Evolutionary conservation across 1,139 yeast species (phyloP).

Genomic region (Pichia sp.): DNA sequence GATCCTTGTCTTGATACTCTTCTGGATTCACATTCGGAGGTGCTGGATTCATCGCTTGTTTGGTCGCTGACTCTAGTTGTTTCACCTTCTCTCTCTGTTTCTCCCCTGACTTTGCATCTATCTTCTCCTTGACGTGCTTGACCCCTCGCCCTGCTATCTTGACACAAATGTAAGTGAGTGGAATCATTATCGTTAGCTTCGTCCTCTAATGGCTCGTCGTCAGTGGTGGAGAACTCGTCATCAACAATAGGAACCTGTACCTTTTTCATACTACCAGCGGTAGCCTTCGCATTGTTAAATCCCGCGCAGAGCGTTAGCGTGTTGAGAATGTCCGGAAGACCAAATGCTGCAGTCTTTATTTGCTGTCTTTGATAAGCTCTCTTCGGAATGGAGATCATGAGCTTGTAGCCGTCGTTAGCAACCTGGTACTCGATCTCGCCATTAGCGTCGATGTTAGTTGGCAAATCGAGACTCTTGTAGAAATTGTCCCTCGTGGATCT

Average conservation of each 20-base stretch:
- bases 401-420: slow-evolving; percentile 16
- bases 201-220: no score
- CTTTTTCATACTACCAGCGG: background rate
- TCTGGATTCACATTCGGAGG: no score
- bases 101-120: background rate
- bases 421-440: slow-evolving; percentile 14
- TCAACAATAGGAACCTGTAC: slow-evolving; percentile 6
- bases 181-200: no score
- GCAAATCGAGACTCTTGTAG: slow-evolving; percentile 17
- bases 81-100: background rate
- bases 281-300: background rate
- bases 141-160: background rate
- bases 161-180: background rate
- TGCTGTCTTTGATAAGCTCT: slow-evolving; percentile 2
- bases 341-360: slow-evolving; percentile 1
- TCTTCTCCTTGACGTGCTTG: slow-evolving; percentile 1
- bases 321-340: slow-evolving; percentile 7
- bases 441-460: slow-evolving; percentile 16
- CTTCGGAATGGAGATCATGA: slow-evolving; percentile 20
- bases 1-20: background rate
- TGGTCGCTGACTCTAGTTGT: background rate
- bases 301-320: background rate
- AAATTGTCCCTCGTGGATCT: slow-evolving; percentile 19
- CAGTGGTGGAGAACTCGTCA: background rate
- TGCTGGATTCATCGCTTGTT: no score